Percentiles rank a stretch among this genome's conserved stretches.
Evolutionary conservation across 345 rosid species (phyloP).

Genomic region (Theobroma cacao): DNA sequence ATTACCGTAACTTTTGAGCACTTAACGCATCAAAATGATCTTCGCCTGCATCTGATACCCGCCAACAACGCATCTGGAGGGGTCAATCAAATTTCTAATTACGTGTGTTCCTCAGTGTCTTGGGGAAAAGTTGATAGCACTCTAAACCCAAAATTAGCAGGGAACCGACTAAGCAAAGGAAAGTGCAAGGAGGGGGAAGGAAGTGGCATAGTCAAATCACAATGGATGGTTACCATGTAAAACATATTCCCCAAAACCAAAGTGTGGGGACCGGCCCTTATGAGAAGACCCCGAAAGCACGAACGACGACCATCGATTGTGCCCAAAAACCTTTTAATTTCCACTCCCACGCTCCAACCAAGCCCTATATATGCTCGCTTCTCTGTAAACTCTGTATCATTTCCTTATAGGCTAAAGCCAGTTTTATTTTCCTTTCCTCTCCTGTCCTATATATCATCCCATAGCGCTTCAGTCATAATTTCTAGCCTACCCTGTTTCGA

Average conservation of each 20-base stretch:
- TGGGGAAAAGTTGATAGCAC: not conserved
- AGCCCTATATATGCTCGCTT: not conserved
- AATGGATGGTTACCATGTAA: constrained; percentile 4
- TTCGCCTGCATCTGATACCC: constrained; percentile 7
- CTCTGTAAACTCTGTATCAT: not conserved
- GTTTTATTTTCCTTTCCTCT: not conserved
- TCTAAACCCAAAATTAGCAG: not conserved
- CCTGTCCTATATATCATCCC: not conserved
- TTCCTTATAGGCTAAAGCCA: not conserved
- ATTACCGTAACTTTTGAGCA: not conserved
- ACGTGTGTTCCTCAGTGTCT: not conserved
- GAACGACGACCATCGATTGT: constrained; percentile 11
- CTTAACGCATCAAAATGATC: not conserved
- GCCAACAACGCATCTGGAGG: not conserved
- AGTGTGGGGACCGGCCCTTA: not conserved
- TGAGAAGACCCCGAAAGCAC: not conserved
- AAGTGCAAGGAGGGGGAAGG: no score
- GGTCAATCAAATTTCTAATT: not conserved
- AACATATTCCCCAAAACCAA: not conserved
- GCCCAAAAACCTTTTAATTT: constrained; percentile 5
- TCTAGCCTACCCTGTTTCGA: not conserved
- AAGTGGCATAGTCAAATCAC: constrained; percentile 8
- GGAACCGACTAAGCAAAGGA: not conserved
- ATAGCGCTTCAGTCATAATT: not conserved
- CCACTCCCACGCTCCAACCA: not conserved